phyloP scores from a whole-genome alignment of 148 eudicot genomes.

The Cornus controversa region DNA sequence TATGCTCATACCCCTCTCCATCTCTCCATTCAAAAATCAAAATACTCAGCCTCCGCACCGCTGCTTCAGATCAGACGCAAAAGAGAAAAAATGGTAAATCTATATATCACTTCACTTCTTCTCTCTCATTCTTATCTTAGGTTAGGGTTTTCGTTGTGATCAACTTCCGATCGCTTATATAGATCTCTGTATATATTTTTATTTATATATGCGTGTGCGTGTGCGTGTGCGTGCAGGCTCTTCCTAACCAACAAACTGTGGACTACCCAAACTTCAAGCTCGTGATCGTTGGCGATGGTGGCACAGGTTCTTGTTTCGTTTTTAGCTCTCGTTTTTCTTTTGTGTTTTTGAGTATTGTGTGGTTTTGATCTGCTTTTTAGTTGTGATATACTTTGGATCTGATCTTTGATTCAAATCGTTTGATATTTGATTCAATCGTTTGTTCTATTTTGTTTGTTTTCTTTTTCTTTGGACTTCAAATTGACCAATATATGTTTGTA shows the following conservation, averaged over 20 bases:
- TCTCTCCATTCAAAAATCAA: not conserved
- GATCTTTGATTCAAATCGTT: not conserved
- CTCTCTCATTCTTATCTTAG: not conserved
- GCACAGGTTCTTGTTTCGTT: not conserved
- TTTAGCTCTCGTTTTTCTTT: not conserved
- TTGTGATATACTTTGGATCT: not conserved
- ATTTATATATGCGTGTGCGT: not conserved
- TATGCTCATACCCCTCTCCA: not conserved
- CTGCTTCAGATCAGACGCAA: not conserved
- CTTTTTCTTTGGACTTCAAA: not conserved
- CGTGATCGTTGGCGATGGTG: not conserved
- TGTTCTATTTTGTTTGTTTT: too few species aligned
- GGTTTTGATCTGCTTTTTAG: not conserved
- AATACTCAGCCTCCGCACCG: not conserved
- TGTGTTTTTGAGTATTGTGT: not conserved
- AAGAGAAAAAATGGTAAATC: not conserved
- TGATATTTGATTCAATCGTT: not conserved
- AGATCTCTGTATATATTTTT: too few species aligned
- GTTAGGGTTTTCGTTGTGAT: not conserved
- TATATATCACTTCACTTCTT: too few species aligned
- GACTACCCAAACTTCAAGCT: not conserved
- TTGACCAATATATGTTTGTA: not conserved
- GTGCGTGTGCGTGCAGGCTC: not conserved
- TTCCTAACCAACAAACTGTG: slow-evolving; percentile 1
- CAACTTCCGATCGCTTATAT: not conserved